phyloP scores from a whole-genome alignment of 768 basidiomycete species.

The Boletus subcaerulescens region DNA sequence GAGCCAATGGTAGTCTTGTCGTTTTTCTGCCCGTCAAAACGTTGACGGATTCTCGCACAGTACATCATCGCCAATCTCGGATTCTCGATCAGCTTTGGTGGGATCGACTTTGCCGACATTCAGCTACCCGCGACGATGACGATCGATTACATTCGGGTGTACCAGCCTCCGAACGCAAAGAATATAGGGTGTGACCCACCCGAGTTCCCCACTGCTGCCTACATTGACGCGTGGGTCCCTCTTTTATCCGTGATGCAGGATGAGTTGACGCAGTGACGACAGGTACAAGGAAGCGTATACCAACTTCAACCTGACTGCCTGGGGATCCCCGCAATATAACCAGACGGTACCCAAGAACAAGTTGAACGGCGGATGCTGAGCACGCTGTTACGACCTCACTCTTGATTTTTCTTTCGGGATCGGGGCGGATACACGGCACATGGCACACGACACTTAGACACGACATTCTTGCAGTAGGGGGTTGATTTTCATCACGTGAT shows the following conservation, averaged over 20 bases:
- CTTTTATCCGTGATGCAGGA: neutral
- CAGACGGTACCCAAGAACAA: constrained; percentile 63
- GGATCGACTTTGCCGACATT: constrained; percentile 55
- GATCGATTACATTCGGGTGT: constrained; percentile 82
- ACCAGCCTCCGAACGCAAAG: constrained; percentile 46
- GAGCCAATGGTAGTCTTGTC: constrained; percentile 59
- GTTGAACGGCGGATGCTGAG: constrained; percentile 29
- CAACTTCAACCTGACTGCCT: constrained; percentile 44
- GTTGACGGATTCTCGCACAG: constrained; percentile 29
- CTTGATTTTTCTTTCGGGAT: neutral
- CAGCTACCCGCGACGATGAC: constrained; percentile 59
- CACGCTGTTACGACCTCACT: constrained; percentile 2
- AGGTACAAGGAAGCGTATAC: constrained; percentile 45
- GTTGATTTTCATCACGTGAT: constrained; percentile 34
- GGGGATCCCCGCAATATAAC: constrained; percentile 39
- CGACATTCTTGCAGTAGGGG: neutral
- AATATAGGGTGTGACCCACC: constrained; percentile 70
- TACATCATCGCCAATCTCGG: constrained; percentile 73
- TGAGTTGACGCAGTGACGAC: neutral
- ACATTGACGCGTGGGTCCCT: constrained; percentile 63
- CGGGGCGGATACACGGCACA: neutral
- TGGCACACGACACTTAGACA: neutral
- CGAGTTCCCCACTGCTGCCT: constrained; percentile 68
- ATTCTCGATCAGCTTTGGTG: constrained; percentile 66
- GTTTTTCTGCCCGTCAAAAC: neutral